phyloP scores from a whole-genome alignment of 345 rosid genomes.

The Salix udensis region DNA sequence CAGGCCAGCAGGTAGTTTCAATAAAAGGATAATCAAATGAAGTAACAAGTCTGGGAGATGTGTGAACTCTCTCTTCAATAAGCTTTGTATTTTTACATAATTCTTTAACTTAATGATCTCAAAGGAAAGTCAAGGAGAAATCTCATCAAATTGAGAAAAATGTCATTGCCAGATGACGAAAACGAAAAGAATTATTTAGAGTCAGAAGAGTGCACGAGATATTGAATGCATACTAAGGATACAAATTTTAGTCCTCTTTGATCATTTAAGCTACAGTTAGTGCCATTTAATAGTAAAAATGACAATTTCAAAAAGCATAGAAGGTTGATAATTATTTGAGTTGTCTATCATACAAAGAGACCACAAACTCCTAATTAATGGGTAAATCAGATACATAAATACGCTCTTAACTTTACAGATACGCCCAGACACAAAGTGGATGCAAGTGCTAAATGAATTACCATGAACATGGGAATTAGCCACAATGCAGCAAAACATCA shows the following conservation, averaged over 20 bases:
- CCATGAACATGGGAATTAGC: not conserved
- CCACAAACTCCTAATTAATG: not conserved
- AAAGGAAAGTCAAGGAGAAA: not conserved
- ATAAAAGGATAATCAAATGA: constrained; percentile 12
- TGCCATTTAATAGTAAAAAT: not conserved
- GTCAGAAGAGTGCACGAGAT: not conserved
- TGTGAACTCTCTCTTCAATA: not conserved
- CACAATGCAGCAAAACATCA: not conserved
- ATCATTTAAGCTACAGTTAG: not conserved
- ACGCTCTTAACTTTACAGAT: not conserved
- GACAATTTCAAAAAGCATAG: not conserved
- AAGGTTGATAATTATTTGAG: not conserved
- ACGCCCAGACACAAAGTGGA: not conserved
- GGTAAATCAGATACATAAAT: not conserved
- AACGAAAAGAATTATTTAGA: not conserved
- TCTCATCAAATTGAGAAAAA: not conserved
- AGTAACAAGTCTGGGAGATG: not conserved
- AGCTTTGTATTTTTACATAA: not conserved
- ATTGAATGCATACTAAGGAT: not conserved
- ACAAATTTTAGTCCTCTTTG: not conserved
- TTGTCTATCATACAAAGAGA: not conserved
- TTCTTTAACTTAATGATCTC: not conserved
- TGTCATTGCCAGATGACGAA: not conserved
- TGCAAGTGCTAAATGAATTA: not conserved
- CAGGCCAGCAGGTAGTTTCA: constrained; percentile 21